Evolutionary conservation across 495 filamentous ascomycete species (phyloP), one percentile per base, ranked within the genome.

Genomic region (Penicillium cataractarum): DNA sequence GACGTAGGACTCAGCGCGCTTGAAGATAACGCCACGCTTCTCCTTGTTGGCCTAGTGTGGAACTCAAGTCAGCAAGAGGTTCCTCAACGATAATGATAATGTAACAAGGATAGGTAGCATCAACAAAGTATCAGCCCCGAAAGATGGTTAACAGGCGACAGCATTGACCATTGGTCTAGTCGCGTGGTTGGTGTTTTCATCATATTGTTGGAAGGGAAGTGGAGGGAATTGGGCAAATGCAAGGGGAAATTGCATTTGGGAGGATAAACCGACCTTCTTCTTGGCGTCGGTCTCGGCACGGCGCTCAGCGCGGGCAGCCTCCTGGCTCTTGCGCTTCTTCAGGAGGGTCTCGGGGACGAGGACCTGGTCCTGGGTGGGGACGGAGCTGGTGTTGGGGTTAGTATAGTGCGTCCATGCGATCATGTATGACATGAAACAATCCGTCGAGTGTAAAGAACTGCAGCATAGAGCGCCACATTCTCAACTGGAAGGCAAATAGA

Each of bases 281-380:
- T 87, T 90, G 83, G 94, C 87, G 78, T 90, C 84, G 62, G 87
- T 79, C 77, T 93, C 92, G 63, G 89, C 88, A 67, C 87, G 80
- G 71, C 87, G 86, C 78, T 92, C 90, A 80, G 94, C 94, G 74
- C 92, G 89, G 74, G 92, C 91, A 87, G 97, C 96, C 88, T 99
- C 95, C 84, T 97, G 94, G 79, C 86, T 90, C 92, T 98, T 99
- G 86, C 95, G 93, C 90, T 99, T 99, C 90, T 97, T 99, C 74
- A 97, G 89, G 75, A 97, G 91, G 69, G 93, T 97, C 89, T 97
- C 93, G 60, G 93, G 93, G 74, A 97, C 92, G 70, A 97, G 88
- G 78, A 97, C 88, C 77, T 97, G 89, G 79, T 97, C 90, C 80
- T 90, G 74, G 76, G 92, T 94, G 49, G 94, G 90, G 70, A 94